These are phyloP conservation scores for Ophiostoma pallidulum DNA, from an alignment of 2,329 filamentous ascomycete genomes.

Conservation along the genomic window DNA sequence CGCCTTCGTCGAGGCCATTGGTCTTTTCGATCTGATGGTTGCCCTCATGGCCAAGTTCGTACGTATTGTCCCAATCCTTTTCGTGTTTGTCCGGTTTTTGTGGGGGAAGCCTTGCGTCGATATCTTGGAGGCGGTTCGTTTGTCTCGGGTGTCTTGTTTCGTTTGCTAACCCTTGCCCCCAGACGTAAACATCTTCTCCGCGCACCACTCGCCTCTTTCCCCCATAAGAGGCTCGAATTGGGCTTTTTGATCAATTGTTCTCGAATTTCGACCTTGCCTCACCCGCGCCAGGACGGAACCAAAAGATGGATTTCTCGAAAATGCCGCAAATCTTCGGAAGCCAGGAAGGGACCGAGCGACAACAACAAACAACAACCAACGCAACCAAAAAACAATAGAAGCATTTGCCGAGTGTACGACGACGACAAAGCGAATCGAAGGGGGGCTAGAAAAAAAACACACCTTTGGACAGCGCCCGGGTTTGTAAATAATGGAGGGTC, in stretches of 20 bases:
- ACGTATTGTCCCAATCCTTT: conserved; percentile 30
- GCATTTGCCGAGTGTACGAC: conserved; percentile 14
- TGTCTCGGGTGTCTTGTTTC: too few relatives aligned
- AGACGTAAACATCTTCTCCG: conserved; percentile 16
- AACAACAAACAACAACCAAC: conserved; percentile 1
- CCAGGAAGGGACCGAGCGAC: conserved; percentile 11
- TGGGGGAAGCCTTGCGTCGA: too few relatives aligned
- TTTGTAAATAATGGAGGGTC: conserved; percentile 14
- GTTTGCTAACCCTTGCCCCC: background rate
- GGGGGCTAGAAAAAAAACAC: conserved; percentile 11
- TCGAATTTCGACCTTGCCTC: conserved; percentile 7
- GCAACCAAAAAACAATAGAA: conserved; percentile 8
- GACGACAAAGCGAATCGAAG: conserved; percentile 12
- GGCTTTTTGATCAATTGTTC: conserved; percentile 9
- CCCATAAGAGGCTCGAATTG: conserved; percentile 12
- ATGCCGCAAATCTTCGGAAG: conserved; percentile 8
- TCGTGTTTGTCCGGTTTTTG: too few relatives aligned
- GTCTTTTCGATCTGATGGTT: conserved; percentile 61
- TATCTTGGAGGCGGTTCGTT: too few relatives aligned
- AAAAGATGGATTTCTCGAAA: conserved; percentile 2
- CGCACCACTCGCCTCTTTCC: conserved; percentile 9
- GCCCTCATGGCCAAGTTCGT: conserved; percentile 89
- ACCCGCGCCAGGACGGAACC: background rate
- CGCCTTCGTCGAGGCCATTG: conserved; percentile 54
- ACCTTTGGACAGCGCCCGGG: conserved; percentile 10